Base-by-base conservation (phyloP, 1,284 basidiomycete genomes). In the Afroboletus lepidellus region DNA sequence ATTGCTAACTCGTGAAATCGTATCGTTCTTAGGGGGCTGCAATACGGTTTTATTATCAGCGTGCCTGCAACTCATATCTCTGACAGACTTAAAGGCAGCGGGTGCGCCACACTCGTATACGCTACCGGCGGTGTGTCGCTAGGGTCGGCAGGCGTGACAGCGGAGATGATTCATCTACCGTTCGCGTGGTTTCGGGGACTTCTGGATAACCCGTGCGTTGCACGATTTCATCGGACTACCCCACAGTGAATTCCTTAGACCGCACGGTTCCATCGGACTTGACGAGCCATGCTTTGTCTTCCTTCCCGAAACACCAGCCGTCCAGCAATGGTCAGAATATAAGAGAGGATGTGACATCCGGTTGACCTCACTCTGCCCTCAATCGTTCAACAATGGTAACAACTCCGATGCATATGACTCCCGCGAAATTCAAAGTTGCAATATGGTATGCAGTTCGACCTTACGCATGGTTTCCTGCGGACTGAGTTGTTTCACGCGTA, bases 191-290 rank as follows among this genome's bases (percentile, higher is more conserved):
- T 33, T 25, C 16, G 33, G 29, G 23, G 29, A 18, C 16, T 16
- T 20, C 18, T 36, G 36, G n/a, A 37, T 41, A 21, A 45, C 37
- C 38, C 34, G 32, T 18, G 2, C 6, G 11, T 46, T 59, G 44
- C 51, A 52, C 57, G 61, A 58, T 64, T 58, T 29, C 52, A 64
- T 64, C 61, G 59, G 63, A n/a, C 8, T 50, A 9, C 20, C n/a
- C 34, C 24, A 15, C 25, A 36, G 34, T n/a, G 27, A 7, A 15
- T 12, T 29, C n/a, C 33, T 16, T 49, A 34, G 39, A 5, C 39
- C 59, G 34, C 63, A 52, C 63, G 65, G 38, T 67, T 62, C 20
- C 51, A 66, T 66, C 62, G 62, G 62, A 67, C 59, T 44, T 50
- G 23, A 37, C 16, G 11, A n/a, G 41, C 23, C 18, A 23, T 18